phyloP scores from a whole-genome alignment of 345 rosid genomes.

The Erucastrum elatum region DNA sequence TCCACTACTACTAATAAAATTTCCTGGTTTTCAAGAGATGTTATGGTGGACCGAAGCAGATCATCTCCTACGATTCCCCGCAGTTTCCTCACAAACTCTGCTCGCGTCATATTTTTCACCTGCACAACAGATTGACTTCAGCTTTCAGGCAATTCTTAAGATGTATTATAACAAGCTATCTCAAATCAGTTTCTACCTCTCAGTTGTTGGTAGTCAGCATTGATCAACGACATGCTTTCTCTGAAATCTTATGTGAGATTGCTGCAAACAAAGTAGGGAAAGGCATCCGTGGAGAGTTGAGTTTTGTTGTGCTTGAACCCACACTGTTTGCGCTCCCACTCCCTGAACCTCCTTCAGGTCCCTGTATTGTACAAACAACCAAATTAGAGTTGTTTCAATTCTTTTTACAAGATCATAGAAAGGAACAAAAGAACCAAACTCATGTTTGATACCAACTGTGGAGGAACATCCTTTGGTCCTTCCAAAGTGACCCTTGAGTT shows the following conservation, averaged over 20 bases:
- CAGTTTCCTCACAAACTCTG: slow-evolving; percentile 67
- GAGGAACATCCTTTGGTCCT: slow-evolving; percentile 35
- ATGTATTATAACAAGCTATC: not conserved
- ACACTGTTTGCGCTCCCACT: slow-evolving; percentile 56
- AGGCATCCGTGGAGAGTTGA: slow-evolving; percentile 93
- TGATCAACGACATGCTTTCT: slow-evolving; percentile 56
- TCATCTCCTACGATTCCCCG: slow-evolving; percentile 71
- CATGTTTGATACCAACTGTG: slow-evolving; percentile 29
- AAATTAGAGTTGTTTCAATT: not conserved
- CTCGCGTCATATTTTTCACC: slow-evolving; percentile 64
- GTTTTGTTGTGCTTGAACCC: slow-evolving; percentile 56
- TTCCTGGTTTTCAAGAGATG: slow-evolving; percentile 59
- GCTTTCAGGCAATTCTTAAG: not conserved
- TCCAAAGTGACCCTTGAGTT: slow-evolving; percentile 56
- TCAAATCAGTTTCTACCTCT: slow-evolving; percentile 49
- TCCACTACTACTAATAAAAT: not conserved
- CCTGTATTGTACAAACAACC: slow-evolving; percentile 15
- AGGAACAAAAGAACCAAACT: slow-evolving; percentile 8
- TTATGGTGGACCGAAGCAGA: slow-evolving; percentile 67
- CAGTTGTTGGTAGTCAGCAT: slow-evolving; percentile 53
- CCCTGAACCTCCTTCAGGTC: slow-evolving; percentile 46
- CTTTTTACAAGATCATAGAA: not conserved
- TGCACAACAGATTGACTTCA: slow-evolving; percentile 24
- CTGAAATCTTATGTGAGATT: slow-evolving; percentile 60
- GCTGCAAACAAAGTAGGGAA: slow-evolving; percentile 82